phyloP scores from a whole-genome alignment of 148 eudicot species.

The Silene uniflora region DNA sequence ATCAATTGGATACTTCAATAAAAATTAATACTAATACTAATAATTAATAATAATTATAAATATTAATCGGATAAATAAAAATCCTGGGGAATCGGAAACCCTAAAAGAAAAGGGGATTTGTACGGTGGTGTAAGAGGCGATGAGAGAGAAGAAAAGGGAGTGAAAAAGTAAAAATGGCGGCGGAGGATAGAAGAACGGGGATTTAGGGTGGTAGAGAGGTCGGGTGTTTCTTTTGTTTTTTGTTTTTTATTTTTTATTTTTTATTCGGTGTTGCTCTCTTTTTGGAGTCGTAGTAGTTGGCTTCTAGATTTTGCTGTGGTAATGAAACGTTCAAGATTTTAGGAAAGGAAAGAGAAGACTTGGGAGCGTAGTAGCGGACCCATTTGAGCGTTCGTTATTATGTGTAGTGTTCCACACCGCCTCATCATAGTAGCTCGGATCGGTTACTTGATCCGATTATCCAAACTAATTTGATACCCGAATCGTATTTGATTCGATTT shows the following conservation, averaged over 20 bases:
- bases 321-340: background rate
- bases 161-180: background rate
- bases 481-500: too few species aligned
- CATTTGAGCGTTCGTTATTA: too few species aligned
- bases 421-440: too few species aligned
- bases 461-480: too few species aligned
- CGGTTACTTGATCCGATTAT: too few species aligned
- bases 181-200: background rate
- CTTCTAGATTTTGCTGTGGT: background rate
- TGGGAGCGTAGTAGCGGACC: too few species aligned
- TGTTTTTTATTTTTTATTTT: background rate
- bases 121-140: background rate
- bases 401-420: too few species aligned
- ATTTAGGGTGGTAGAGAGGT: background rate
- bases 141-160: background rate
- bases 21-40: slow-evolving; percentile 8
- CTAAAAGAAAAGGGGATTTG: background rate
- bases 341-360: background rate
- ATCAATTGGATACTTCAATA: background rate
- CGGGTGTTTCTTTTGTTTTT: background rate
- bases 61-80: background rate
- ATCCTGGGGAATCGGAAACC: slow-evolving; percentile 23
- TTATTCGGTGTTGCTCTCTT: background rate
- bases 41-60: slow-evolving; percentile 7
- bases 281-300: background rate